Percentiles rank a stretch among this genome's conserved stretches.
These are phyloP conservation scores for Jimgerdemannia lactiflua DNA, from an alignment of 192 early-diverging fungal species.

Conservation along the genomic window DNA sequence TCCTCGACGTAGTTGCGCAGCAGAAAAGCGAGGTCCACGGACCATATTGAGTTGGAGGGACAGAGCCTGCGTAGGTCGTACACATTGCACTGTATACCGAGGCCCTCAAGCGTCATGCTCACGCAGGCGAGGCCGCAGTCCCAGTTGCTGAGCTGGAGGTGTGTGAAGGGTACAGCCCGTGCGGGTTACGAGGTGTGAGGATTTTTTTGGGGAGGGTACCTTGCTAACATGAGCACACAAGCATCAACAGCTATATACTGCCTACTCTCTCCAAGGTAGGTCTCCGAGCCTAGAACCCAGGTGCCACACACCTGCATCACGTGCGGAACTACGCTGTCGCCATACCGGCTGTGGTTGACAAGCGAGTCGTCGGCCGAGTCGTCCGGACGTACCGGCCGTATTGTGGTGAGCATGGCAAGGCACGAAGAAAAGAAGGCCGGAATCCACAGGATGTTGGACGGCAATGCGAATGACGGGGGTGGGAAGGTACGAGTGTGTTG, in stretches of 20 bases:
- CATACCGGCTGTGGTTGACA: background rate
- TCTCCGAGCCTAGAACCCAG: too few species aligned
- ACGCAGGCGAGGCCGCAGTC: slow-evolving; percentile 90
- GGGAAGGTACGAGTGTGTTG: background rate
- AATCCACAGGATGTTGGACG: background rate
- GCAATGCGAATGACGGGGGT: background rate
- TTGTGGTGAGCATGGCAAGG: background rate
- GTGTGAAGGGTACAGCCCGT: background rate
- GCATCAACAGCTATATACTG: too few species aligned
- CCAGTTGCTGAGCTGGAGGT: slow-evolving; percentile 53
- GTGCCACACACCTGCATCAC: slow-evolving; percentile 1
- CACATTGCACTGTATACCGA: slow-evolving; percentile 53
- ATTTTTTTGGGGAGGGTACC: too few species aligned
- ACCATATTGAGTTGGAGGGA: slow-evolving; percentile 75
- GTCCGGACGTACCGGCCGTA: background rate
- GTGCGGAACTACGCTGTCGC: slow-evolving; percentile 3
- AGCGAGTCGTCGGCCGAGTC: background rate
- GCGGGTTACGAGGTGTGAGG: too few species aligned
- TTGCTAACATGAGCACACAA: too few species aligned
- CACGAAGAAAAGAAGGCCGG: background rate
- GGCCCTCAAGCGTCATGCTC: slow-evolving; percentile 70
- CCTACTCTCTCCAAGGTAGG: too few species aligned
- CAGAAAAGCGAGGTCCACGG: slow-evolving; percentile 84
- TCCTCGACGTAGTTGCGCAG: slow-evolving; percentile 71
- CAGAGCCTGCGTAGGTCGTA: slow-evolving; percentile 54